phyloP scores from a whole-genome alignment of 306 rosid species.

The Acacia acuminata region DNA sequence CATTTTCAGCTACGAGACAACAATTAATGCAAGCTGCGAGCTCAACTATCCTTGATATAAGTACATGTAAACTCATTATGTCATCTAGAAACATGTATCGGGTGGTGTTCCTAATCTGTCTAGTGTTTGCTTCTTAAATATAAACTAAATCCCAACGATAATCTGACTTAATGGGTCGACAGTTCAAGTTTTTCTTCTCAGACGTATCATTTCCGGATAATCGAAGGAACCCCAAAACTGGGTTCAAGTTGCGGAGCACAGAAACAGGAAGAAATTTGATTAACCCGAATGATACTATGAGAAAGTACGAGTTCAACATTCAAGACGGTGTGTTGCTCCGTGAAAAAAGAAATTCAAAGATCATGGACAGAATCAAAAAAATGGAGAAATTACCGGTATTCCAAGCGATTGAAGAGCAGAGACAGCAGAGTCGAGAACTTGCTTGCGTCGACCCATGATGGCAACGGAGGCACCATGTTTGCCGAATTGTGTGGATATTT shows the following conservation, averaged over 20 bases:
- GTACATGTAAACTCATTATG: neutral
- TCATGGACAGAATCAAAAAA: neutral
- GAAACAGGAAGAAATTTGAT: neutral
- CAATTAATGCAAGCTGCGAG: neutral
- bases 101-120: neutral
- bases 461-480: conserved; percentile 91
- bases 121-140: neutral
- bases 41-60: neutral
- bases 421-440: conserved; percentile 73
- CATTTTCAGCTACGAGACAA: neutral
- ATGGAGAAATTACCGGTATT: conserved; percentile 45
- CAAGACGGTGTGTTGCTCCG: neutral
- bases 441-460: conserved; percentile 85
- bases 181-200: neutral
- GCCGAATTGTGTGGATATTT: conserved; percentile 74
- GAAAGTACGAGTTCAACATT: neutral
- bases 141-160: neutral
- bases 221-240: neutral
- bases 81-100: neutral
- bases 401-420: conserved; percentile 65
- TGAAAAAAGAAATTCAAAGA: neutral
- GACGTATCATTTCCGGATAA: neutral
- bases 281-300: neutral
- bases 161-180: neutral
- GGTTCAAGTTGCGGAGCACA: neutral